A percentile compares a stretch with the other conserved stretches of the same genome.
phyloP scores from a whole-genome alignment of 345 rosid genomes.

The Eucalyptus erythrocorys region DNA sequence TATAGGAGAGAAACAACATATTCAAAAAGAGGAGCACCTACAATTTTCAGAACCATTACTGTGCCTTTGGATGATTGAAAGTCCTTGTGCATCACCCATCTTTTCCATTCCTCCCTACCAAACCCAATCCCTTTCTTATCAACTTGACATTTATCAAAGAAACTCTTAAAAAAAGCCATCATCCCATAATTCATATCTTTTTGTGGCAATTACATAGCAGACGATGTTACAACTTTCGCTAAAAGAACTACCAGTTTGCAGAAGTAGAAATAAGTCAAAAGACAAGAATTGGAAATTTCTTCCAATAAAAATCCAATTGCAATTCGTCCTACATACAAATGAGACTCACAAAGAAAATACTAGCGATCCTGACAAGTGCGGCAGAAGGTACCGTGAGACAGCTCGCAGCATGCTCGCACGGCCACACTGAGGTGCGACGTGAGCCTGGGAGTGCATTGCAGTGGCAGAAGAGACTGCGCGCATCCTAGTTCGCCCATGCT shows the following conservation, averaged over 20 bases:
- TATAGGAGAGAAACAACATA: background rate
- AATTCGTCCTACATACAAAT: conserved; percentile 33
- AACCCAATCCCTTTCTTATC: conserved; percentile 32
- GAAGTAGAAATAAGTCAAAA: background rate
- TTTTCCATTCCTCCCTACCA: conserved; percentile 77
- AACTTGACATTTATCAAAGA: background rate
- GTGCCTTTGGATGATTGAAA: conserved; percentile 67
- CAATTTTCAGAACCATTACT: conserved; percentile 42
- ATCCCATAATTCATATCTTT: background rate
- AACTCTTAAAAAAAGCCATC: background rate
- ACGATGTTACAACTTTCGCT: background rate
- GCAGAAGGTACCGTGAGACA: conserved; percentile 96
- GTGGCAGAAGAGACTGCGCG: conserved; percentile 59
- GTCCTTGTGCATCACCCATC: conserved; percentile 82
- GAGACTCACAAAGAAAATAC: conserved; percentile 83
- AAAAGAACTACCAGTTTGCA: background rate
- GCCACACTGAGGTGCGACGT: conserved; percentile 62
- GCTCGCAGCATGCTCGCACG: conserved; percentile 77
- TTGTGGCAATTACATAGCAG: background rate
- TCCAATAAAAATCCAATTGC: background rate
- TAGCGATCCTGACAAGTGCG: conserved; percentile 99
- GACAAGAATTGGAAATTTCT: background rate
- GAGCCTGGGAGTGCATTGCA: conserved; percentile 31
- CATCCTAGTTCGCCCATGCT: conserved; percentile 80
- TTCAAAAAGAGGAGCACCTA: conserved; percentile 51